Conservation (phyloP, 805 yeast genomes). For the Metschnikowia drakensbergensis region DNA sequence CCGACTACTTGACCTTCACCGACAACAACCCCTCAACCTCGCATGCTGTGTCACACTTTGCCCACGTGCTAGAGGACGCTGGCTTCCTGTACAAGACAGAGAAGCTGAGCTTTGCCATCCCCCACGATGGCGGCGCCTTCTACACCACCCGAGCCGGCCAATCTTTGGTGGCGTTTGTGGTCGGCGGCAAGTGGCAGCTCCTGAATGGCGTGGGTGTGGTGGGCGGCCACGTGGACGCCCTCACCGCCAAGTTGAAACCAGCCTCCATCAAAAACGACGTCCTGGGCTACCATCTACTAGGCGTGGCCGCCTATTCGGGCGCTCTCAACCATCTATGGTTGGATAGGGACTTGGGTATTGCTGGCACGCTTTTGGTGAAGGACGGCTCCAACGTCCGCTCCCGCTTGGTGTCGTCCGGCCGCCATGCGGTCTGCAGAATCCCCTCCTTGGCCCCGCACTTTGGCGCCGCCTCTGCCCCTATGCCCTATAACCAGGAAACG, state of each 20-base stretch:
- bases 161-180: constrained; percentile 34
- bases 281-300: constrained; percentile 35
- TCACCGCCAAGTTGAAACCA: constrained; percentile 36
- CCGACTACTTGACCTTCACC: constrained; percentile 29
- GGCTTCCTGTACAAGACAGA: constrained; percentile 31
- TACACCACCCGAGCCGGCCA: constrained; percentile 31
- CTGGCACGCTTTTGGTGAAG: constrained; percentile 33
- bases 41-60: constrained; percentile 31
- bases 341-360: constrained; percentile 42
- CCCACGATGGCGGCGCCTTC: constrained; percentile 20
- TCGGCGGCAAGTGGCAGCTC: constrained; percentile 38
- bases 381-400: constrained; percentile 18
- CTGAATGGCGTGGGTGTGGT: constrained; percentile 25
- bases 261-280: constrained; percentile 18
- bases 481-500: constrained; percentile 34
- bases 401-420: constrained; percentile 30
- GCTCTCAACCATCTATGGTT: constrained; percentile 33
- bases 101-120: constrained; percentile 11
- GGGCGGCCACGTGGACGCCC: constrained; percentile 37
- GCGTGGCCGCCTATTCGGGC: constrained; percentile 42
- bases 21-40: constrained; percentile 40
- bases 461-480: constrained; percentile 23
- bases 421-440: constrained; percentile 36
- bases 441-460: constrained; percentile 42
- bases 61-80: constrained; percentile 19